Evolutionary conservation across 805 yeast species (phyloP).

Genomic region (Cyberlindnera xishuangbannaensis): DNA sequence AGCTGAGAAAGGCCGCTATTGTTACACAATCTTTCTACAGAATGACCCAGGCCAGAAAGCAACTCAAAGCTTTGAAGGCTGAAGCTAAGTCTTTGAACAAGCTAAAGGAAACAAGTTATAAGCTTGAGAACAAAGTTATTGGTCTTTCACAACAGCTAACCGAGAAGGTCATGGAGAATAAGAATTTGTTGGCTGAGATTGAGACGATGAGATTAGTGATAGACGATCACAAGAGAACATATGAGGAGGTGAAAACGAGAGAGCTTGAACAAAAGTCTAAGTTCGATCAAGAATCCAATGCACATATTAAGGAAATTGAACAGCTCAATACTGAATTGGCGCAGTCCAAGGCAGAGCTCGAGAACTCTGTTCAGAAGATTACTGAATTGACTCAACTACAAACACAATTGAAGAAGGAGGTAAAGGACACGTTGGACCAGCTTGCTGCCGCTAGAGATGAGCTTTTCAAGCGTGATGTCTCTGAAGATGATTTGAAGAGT

Average conservation of each 20-base stretch:
- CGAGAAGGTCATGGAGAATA: conserved; percentile 75
- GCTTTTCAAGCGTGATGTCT: conserved; percentile 51
- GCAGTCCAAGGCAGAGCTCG: conserved; percentile 49
- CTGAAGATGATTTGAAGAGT: conserved; percentile 53
- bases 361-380: conserved; percentile 52
- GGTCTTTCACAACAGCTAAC: conserved; percentile 85
- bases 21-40: conserved; percentile 74
- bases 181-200: conserved; percentile 59
- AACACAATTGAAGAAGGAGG: conserved; percentile 56
- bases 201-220: conserved; percentile 43
- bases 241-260: conserved; percentile 48
- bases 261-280: conserved; percentile 47
- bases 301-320: conserved; percentile 44
- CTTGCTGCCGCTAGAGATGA: conserved; percentile 55
- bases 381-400: conserved; percentile 57
- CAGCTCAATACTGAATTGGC: conserved; percentile 50
- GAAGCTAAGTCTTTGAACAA: conserved; percentile 92
- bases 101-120: conserved; percentile 85
- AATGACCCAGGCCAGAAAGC: conserved; percentile 64
- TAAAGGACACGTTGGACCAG: conserved; percentile 54
- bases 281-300: conserved; percentile 37
- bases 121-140: conserved; percentile 95
- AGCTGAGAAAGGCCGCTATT: conserved; percentile 50
- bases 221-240: conserved; percentile 47
- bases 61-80: conserved; percentile 58